Percentiles rank a stretch among this genome's conserved stretches.
Conservation (phyloP, 306 rosid species). For the Gillenia trifoliata region DNA sequence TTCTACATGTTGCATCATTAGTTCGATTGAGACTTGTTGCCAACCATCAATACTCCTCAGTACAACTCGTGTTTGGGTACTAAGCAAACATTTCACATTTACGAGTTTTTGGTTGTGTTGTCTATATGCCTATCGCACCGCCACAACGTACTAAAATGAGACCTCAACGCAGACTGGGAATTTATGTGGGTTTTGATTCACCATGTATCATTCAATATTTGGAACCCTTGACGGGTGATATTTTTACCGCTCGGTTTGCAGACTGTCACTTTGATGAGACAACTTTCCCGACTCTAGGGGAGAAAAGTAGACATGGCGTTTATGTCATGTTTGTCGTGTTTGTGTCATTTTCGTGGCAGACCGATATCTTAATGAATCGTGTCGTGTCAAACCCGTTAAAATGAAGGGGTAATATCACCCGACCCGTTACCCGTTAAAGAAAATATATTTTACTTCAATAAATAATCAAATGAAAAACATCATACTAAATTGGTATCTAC, state of each 20-base stretch:
- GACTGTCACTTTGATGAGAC: conserved; percentile 15
- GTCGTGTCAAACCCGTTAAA: too few relatives aligned
- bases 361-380: too few relatives aligned
- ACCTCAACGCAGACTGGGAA: background rate
- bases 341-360: too few relatives aligned
- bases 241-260: background rate
- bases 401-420: too few relatives aligned
- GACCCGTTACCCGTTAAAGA: too few relatives aligned
- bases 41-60: background rate
- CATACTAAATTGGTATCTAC: too few relatives aligned
- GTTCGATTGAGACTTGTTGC: background rate
- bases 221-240: background rate
- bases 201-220: background rate
- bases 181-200: background rate
- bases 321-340: too few relatives aligned
- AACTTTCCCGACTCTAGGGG: background rate
- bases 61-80: background rate
- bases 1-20: background rate
- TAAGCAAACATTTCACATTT: background rate
- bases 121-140: conserved; percentile 1
- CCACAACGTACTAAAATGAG: conserved; percentile 2
- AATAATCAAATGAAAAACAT: too few relatives aligned
- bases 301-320: too few relatives aligned
- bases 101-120: background rate
- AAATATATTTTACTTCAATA: too few relatives aligned